phyloP scores from a whole-genome alignment of 1,284 basidiomycete genomes.

The Meira nashicola region DNA sequence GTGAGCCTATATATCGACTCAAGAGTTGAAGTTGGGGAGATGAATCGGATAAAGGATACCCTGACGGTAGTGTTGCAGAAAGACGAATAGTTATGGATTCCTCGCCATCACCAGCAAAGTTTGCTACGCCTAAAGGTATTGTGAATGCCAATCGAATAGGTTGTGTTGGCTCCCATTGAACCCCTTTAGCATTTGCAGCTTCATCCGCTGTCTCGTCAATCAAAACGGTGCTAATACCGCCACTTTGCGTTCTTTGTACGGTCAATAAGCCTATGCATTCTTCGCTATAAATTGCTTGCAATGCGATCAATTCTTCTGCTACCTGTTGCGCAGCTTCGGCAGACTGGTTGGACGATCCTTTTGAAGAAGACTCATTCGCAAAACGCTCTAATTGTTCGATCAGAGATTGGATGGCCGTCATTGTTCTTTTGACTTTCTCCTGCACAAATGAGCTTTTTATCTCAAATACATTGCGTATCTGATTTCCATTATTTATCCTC shows the following conservation, averaged over 20 bases:
- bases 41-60: conserved; percentile 27
- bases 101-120: conserved; percentile 4
- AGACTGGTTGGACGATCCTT: no score
- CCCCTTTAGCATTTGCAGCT: background rate
- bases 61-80: conserved; percentile 35
- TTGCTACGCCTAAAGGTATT: conserved; percentile 18
- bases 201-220: background rate
- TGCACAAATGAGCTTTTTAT: no score
- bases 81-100: conserved; percentile 24
- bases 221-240: background rate
- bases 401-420: no score
- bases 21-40: conserved; percentile 48
- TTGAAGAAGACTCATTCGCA: no score
- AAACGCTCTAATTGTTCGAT: no score
- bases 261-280: conserved; percentile 25
- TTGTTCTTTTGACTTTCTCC: no score
- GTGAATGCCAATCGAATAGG: conserved; percentile 27
- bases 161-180: conserved; percentile 21
- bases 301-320: conserved; percentile 40
- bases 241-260: background rate
- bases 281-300: conserved; percentile 46
- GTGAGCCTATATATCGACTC: conserved; percentile 40
- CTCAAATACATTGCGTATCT: no score
- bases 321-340: conserved; percentile 24
- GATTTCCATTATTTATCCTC: no score